Conservation (phyloP, 1,284 basidiomycete genomes). For the Trichosporon sp. region DNA sequence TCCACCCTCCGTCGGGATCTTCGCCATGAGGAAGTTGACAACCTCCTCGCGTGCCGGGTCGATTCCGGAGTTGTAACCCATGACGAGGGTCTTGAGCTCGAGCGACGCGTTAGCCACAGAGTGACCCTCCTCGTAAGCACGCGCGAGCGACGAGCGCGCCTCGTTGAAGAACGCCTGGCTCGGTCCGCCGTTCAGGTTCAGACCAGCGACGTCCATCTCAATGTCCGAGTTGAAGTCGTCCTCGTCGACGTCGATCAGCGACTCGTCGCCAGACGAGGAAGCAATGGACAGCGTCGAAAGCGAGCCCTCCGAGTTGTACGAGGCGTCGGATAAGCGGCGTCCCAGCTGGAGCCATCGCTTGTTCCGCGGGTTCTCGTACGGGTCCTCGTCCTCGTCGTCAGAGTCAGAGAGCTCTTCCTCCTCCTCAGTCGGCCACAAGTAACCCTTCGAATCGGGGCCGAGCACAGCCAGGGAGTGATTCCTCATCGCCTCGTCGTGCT, state of each 20-base stretch:
- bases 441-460: conserved; percentile 41
- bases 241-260: conserved; percentile 15
- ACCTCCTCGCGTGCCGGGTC: conserved; percentile 44
- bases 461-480: conserved; percentile 25
- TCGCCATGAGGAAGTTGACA: conserved; percentile 40
- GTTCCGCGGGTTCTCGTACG: conserved; percentile 47
- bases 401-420: conserved; percentile 36
- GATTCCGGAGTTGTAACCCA: conserved; percentile 46
- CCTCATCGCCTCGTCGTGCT: conserved; percentile 37
- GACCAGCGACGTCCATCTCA: conserved; percentile 13
- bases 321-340: conserved; percentile 37
- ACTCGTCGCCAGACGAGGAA: conserved; percentile 33
- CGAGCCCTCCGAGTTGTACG: conserved; percentile 25
- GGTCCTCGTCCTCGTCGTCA: conserved; percentile 43
- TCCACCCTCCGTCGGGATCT: conserved; percentile 24
- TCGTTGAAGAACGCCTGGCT: conserved; percentile 38
- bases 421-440: conserved; percentile 48
- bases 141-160: conserved; percentile 37
- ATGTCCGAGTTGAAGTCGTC: conserved; percentile 18
- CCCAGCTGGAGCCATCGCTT: conserved; percentile 44
- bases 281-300: conserved; percentile 45
- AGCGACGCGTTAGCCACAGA: conserved; percentile 41
- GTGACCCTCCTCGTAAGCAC: conserved; percentile 46
- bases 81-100: conserved; percentile 45
- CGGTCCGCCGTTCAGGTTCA: conserved; percentile 30